Conservation (phyloP, 352 stramenopile species). For the Blastocystis sp. region DNA sequence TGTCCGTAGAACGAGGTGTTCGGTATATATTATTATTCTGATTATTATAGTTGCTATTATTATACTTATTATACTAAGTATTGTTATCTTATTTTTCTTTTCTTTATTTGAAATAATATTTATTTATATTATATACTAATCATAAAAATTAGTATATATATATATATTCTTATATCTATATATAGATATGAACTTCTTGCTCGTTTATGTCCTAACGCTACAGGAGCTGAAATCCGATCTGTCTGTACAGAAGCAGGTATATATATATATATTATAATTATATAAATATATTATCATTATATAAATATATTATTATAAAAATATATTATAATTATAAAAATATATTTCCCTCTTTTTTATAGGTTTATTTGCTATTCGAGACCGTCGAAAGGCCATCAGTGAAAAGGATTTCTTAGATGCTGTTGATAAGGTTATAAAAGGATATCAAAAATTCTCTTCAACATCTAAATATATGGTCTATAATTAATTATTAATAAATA, state of each 20-base stretch:
- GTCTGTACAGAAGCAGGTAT: conserved; percentile 93
- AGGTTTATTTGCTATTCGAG: conserved; percentile 93
- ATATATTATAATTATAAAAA: too few relatives aligned
- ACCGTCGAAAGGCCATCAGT: conserved; percentile 84
- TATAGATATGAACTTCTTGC: conserved; percentile 92
- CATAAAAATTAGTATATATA: too few relatives aligned
- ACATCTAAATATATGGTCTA: conserved; percentile 98
- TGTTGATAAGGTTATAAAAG: conserved; percentile 99
- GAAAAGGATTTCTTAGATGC: conserved; percentile 98
- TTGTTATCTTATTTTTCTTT: too few relatives aligned
- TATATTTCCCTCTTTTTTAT: conserved; percentile 48
- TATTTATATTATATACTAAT: too few relatives aligned
- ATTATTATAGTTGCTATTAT: too few relatives aligned
- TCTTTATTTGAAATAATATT: too few relatives aligned
- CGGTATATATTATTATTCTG: too few relatives aligned
- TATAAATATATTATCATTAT: too few relatives aligned
- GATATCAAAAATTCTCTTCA: conserved; percentile 98
- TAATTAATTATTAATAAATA: conserved; percentile 54
- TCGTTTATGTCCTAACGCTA: conserved; percentile 88
- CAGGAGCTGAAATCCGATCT: conserved; percentile 82
- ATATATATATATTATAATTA: conserved; percentile 1
- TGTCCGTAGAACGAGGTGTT: conserved; percentile 95
- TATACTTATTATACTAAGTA: too few relatives aligned
- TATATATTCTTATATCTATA: too few relatives aligned
- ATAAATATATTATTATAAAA: too few relatives aligned